These are phyloP conservation scores for Oryza meridionalis DNA, from an alignment of 176 grass and related monocot genomes.

Conservation along the genomic window DNA sequence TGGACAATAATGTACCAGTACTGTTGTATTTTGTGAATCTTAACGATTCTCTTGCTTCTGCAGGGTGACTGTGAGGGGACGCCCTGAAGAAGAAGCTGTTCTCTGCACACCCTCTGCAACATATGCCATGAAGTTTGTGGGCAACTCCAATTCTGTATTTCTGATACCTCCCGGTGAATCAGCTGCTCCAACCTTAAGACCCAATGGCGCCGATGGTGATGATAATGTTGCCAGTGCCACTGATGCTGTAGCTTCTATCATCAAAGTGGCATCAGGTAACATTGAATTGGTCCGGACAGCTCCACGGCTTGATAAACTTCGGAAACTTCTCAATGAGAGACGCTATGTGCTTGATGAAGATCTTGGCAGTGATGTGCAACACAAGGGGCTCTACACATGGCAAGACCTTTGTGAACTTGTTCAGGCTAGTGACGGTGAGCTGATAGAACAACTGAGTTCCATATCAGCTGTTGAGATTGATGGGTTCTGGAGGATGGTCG, in stretches of 20 bases:
- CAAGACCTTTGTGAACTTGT: slow-evolving; percentile 64
- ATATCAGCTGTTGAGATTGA: slow-evolving; percentile 73
- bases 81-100: slow-evolving; percentile 80
- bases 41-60: background rate
- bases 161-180: slow-evolving; percentile 65
- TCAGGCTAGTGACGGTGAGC: slow-evolving; percentile 86
- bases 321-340: slow-evolving; percentile 60
- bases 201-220: background rate
- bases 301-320: slow-evolving; percentile 79
- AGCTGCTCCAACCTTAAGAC: slow-evolving; percentile 9
- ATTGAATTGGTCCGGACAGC: slow-evolving; percentile 78
- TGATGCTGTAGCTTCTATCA: slow-evolving; percentile 47
- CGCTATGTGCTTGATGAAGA: slow-evolving; percentile 84
- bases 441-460: slow-evolving; percentile 67
- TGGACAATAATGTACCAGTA: background rate
- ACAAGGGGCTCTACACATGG: slow-evolving; percentile 72
- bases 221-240: background rate
- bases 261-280: slow-evolving; percentile 77
- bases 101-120: slow-evolving; percentile 85
- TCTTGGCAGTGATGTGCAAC: slow-evolving; percentile 33
- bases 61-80: slow-evolving; percentile 67
- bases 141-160: slow-evolving; percentile 84
- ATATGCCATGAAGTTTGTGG: slow-evolving; percentile 94
- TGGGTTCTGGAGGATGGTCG: slow-evolving; percentile 84
- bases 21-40: background rate